Conservation (phyloP, 345 rosid species). For the Eucalyptus erythrocorys region DNA sequence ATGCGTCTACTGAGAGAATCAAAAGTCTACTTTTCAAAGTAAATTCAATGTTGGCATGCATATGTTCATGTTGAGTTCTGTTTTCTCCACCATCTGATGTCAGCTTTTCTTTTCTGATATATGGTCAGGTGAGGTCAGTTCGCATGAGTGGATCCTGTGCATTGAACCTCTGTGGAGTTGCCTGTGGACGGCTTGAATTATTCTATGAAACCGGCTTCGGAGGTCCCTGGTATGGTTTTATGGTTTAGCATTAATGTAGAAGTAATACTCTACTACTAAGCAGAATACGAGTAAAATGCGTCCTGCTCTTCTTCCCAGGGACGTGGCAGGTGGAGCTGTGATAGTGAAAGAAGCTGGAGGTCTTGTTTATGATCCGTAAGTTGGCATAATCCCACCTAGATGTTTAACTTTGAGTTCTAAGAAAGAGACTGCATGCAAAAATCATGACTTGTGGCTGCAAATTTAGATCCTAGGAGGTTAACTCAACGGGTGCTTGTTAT, state of each 20-base stretch:
- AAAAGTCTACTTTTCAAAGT: constrained; percentile 83
- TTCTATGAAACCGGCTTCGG: constrained; percentile 80
- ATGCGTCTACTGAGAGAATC: constrained; percentile 61
- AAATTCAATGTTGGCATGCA: background rate
- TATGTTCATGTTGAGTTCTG: background rate
- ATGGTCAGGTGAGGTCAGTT: constrained; percentile 73
- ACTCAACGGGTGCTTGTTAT: background rate
- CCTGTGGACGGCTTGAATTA: constrained; percentile 79
- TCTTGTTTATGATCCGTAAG: constrained; percentile 90
- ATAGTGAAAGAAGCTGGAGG: constrained; percentile 94
- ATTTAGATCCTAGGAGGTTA: background rate
- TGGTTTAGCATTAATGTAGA: background rate
- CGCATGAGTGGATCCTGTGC: constrained; percentile 97
- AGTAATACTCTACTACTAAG: background rate
- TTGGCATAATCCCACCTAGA: background rate
- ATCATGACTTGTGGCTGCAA: background rate
- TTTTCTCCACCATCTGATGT: background rate
- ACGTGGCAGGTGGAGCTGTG: constrained; percentile 83
- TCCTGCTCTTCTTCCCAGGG: constrained; percentile 34
- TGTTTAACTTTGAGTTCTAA: background rate
- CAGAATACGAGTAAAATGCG: background rate
- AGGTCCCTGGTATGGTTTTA: constrained; percentile 68
- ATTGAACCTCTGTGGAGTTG: constrained; percentile 86
- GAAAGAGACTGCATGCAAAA: background rate
- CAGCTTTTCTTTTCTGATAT: background rate